phyloP scores from a whole-genome alignment of 805 yeast species.

The Monosporozyma unispora region DNA sequence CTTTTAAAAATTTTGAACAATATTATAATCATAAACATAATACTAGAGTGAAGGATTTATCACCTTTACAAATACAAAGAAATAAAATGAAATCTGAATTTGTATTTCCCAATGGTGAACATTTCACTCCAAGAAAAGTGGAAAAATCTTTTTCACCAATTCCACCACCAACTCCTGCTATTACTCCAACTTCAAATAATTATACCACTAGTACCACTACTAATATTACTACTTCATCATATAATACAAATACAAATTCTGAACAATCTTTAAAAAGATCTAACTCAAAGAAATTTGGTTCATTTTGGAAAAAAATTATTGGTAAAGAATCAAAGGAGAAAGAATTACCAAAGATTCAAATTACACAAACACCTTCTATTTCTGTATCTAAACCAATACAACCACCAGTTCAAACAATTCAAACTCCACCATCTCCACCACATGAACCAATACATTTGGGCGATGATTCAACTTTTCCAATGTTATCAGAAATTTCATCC shows the following conservation, averaged over 20 bases:
- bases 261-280: constrained; percentile 1
- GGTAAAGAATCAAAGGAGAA: neutral
- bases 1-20: neutral
- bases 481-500: neutral
- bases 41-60: constrained; percentile 6
- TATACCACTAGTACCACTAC: too few relatives aligned
- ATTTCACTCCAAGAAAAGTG: constrained; percentile 23
- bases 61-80: constrained; percentile 27
- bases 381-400: too few relatives aligned
- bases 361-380: neutral
- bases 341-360: neutral
- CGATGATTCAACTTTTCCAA: neutral
- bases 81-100: constrained; percentile 24
- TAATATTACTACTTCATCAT: neutral
- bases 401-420: neutral
- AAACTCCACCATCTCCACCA: neutral
- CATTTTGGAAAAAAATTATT: constrained; percentile 3
- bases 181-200: neutral
- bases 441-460: neutral
- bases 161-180: neutral
- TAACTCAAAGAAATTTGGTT: constrained; percentile 3
- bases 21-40: neutral
- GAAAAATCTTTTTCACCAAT: neutral
- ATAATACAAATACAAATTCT: too few relatives aligned
- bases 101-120: constrained; percentile 29